These are phyloP conservation scores for Panaeolus cyanescens DNA, from an alignment of 768 basidiomycete species.

Conservation along the genomic window DNA sequence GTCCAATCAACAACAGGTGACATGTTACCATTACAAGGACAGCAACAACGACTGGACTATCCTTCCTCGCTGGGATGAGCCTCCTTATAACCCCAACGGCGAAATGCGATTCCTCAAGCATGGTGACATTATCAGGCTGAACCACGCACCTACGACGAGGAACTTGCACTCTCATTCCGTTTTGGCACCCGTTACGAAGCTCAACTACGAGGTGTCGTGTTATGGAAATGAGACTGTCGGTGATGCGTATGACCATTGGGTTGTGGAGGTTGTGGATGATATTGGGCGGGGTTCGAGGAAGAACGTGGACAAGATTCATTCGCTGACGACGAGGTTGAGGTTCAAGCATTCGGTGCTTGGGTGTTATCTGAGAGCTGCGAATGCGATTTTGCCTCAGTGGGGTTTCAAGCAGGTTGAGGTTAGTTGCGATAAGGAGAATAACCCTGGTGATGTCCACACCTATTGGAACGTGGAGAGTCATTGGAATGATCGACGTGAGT, in stretches of 20 bases:
- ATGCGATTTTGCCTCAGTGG: constrained; percentile 92
- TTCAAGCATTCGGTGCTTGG: constrained; percentile 77
- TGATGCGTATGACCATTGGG: constrained; percentile 89
- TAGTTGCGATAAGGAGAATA: constrained; percentile 87
- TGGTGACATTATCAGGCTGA: constrained; percentile 79
- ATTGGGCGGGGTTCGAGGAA: constrained; percentile 52
- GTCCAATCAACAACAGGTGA: constrained; percentile 93
- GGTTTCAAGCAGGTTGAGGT: constrained; percentile 99
- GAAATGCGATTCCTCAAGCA: constrained; percentile 72
- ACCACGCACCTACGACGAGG: constrained; percentile 80
- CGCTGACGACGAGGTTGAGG: constrained; percentile 87
- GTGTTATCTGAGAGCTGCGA: constrained; percentile 90
- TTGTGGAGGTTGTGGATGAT: constrained; percentile 93
- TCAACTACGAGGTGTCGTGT: constrained; percentile 89
- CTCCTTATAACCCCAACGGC: constrained; percentile 63
- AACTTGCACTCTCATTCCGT: constrained; percentile 93
- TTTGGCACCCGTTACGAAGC: constrained; percentile 85
- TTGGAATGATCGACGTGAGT: constrained; percentile 92
- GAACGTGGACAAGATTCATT: constrained; percentile 73
- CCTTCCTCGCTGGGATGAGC: constrained; percentile 80
- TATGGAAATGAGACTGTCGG: constrained; percentile 92
- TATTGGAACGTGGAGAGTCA: constrained; percentile 99
- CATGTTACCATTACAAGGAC: constrained; percentile 99
- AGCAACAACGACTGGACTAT: constrained; percentile 93
- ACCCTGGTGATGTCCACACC: constrained; percentile 78